Base-by-base conservation (phyloP, 2,329 filamentous ascomycete genomes). In the Aspergillus awamori region DNA sequence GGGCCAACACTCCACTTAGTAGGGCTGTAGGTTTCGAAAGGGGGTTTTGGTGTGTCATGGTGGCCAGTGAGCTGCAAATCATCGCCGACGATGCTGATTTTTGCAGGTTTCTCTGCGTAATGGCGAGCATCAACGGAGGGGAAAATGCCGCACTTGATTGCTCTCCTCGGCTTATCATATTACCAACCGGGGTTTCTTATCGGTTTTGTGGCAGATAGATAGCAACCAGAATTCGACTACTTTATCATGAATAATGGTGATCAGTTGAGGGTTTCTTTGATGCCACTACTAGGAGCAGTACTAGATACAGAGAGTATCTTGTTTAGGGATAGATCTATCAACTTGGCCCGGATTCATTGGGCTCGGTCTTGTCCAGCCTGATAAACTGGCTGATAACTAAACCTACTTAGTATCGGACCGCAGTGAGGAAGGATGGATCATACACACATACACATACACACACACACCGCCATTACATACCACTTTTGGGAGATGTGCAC, bases 21-120 rank as follows among this genome's bases (percentile, higher is more conserved):
- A 66, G 59, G 63, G 60, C 63, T 63, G 65, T 61, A 57, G 33
- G 41, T 59, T 63, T 65, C 36, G 33, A 54, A 62, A 58, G 54
- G 53, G 57, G 63, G 56, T 63, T 68, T 68, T 61, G 51, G 61
- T 69, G 65, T 69, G 67, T 69, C 67, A 69, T 67, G 64, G 65
- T 69, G 63, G 66, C 63, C 63, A 64, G 56, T 61, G 57, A 41
- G 58, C 63, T 67, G 63, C 66, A 68, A 67, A 68, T 68, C 66
- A 65, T 63, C 60, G 60, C 60, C 64, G 57, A 45, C 60, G 36
- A 53, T 52, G 43, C 51, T 57, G 41, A 53, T 56, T 59, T 43
- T 58, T 61, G 61, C 63, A 61, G 60, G 57, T 61, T 66, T 65
- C 63, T 45, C 57, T 65, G 63, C 60, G 66, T 67, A 66, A 67